Conservation (phyloP, 2,329 filamentous ascomycete genomes). For the Aspergillus hortae region DNA sequence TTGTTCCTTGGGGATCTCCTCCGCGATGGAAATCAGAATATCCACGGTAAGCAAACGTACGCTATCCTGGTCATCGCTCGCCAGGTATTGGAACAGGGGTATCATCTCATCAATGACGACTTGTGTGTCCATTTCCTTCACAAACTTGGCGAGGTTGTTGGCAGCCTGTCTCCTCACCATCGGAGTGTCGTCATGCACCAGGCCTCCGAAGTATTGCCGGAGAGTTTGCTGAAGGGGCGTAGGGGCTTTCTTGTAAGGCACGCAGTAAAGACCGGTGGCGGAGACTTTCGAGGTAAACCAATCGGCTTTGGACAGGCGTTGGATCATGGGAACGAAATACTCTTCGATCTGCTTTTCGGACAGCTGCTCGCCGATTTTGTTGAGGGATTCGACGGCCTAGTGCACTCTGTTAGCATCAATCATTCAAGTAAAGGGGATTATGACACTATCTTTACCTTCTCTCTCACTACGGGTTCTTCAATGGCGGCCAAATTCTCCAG, state of each 20-base stretch:
- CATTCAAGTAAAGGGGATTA: neutral
- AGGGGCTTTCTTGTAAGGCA: slow-evolving; percentile 88
- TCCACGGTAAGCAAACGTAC: slow-evolving; percentile 94
- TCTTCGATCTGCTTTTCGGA: slow-evolving; percentile 92
- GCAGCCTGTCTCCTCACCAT: slow-evolving; percentile 98
- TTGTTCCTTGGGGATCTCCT: slow-evolving; percentile 96
- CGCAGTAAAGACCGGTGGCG: slow-evolving; percentile 89
- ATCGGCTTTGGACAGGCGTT: slow-evolving; percentile 96
- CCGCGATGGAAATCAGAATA: slow-evolving; percentile 91
- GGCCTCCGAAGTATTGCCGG: slow-evolving; percentile 82
- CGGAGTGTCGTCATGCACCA: slow-evolving; percentile 97
- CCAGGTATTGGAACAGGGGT: slow-evolving; percentile 94
- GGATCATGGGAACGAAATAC: slow-evolving; percentile 91
- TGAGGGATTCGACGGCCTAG: slow-evolving; percentile 95
- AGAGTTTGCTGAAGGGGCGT: slow-evolving; percentile 85
- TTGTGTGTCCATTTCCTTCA: slow-evolving; percentile 89
- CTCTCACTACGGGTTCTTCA: slow-evolving; percentile 93
- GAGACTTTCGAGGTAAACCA: slow-evolving; percentile 99
- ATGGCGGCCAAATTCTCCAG: slow-evolving; percentile 97
- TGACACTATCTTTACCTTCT: slow-evolving; percentile 67
- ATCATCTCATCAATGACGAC: slow-evolving; percentile 99
- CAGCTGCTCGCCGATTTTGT: slow-evolving; percentile 95
- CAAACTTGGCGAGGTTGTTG: slow-evolving; percentile 94
- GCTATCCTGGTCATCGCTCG: slow-evolving; percentile 95
- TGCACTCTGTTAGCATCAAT: neutral